phyloP scores from a whole-genome alignment of 106 monocot species.

The Vanilla planifolia region DNA sequence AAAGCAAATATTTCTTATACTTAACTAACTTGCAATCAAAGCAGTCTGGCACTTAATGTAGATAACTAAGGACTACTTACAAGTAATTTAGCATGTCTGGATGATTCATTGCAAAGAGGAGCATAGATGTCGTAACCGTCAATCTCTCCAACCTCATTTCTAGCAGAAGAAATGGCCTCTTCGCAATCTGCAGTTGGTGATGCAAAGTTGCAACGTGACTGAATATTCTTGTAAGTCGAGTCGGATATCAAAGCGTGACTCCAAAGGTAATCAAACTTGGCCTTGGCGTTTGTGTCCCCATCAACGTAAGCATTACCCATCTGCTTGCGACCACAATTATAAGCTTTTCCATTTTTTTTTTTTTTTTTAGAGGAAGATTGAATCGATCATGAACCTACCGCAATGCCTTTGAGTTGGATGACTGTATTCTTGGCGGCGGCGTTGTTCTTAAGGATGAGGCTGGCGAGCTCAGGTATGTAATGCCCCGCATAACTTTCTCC shows the following conservation, averaged over 20 bases:
- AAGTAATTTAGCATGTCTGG: no score
- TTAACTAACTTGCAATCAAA: no score
- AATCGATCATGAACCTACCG: no score
- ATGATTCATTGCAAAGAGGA: not conserved
- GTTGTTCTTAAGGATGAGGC: slow-evolving; percentile 16
- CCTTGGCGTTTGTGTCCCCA: not conserved
- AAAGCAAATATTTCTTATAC: no score
- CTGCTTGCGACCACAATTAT: not conserved
- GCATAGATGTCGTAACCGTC: slow-evolving; percentile 25
- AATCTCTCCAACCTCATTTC: slow-evolving; percentile 4
- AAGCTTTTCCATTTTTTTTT: no score
- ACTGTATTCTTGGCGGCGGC: slow-evolving; percentile 9
- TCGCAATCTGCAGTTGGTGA: slow-evolving; percentile 2
- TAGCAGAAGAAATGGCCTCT: not conserved
- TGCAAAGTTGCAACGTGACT: slow-evolving; percentile 8
- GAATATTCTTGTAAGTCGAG: not conserved
- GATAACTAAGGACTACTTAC: no score
- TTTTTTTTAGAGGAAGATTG: no score
- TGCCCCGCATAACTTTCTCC: slow-evolving; percentile 24
- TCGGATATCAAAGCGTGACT: slow-evolving; percentile 21
- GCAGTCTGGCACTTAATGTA: no score
- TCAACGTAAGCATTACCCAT: slow-evolving; percentile 22
- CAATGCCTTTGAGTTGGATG: slow-evolving; percentile 30
- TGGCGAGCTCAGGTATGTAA: slow-evolving; percentile 25
- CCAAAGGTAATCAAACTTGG: slow-evolving; percentile 6